phyloP scores from a whole-genome alignment of 2,329 filamentous ascomycete genomes.

The Calonectria naviculata region DNA sequence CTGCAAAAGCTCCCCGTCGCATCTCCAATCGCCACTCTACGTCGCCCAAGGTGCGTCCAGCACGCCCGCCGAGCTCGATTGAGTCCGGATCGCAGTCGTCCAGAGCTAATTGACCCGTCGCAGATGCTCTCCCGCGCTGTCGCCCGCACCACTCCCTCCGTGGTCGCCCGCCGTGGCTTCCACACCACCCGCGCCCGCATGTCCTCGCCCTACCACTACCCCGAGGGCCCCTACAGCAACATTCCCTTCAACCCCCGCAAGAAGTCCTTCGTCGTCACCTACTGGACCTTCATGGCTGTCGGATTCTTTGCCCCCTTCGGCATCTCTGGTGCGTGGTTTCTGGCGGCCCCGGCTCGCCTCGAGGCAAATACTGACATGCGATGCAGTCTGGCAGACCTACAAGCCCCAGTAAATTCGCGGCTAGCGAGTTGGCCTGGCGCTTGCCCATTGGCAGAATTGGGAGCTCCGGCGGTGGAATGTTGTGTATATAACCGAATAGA shows the following conservation, averaged over 20 bases:
- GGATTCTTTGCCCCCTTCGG: conserved; percentile 73
- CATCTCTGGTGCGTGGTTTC: conserved; percentile 66
- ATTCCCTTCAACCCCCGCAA: conserved; percentile 96
- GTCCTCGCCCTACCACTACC: conserved; percentile 96
- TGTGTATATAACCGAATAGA: conserved; percentile 50
- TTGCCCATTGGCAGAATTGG: conserved; percentile 31
- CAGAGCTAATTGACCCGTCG: conserved; percentile 53
- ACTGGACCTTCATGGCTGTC: conserved; percentile 76
- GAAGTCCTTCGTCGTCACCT: conserved; percentile 84
- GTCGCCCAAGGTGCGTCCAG: conserved; percentile 40
- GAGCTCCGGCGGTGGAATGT: conserved; percentile 38
- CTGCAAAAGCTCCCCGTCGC: conserved; percentile 36
- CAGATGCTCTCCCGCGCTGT: conserved; percentile 88
- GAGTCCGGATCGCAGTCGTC: neutral
- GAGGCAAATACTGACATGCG: conserved; percentile 32
- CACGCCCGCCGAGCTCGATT: conserved; percentile 14
- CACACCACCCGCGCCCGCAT: conserved; percentile 88
- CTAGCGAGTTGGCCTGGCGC: conserved; percentile 21
- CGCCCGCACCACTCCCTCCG: conserved; percentile 71
- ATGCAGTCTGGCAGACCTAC: conserved; percentile 60
- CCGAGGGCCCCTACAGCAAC: conserved; percentile 94
- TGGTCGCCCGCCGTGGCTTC: conserved; percentile 92
- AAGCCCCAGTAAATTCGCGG: conserved; percentile 49
- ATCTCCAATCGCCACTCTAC: conserved; percentile 40
- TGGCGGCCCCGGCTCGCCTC: conserved; percentile 12